phyloP scores from a whole-genome alignment of 2,329 filamentous ascomycete genomes.

The Magnaporthiopsis poae region DNA sequence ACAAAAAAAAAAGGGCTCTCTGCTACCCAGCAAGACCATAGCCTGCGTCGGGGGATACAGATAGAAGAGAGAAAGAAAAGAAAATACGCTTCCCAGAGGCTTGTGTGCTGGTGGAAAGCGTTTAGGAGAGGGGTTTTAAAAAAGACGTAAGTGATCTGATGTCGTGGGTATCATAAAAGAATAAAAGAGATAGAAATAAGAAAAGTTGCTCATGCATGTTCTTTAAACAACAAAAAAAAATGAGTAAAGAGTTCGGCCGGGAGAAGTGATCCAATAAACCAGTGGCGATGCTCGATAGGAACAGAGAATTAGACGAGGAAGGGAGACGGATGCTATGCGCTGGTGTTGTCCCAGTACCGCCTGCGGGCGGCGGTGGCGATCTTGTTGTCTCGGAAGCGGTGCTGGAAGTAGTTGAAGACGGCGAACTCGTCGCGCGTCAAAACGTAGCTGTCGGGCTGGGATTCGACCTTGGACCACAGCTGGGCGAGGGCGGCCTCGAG shows the following conservation, averaged over 20 bases:
- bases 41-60: no score
- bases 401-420: slow-evolving; percentile 75
- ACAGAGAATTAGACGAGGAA: not conserved
- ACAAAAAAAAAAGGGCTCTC: no score
- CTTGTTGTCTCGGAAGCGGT: slow-evolving; percentile 48
- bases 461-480: slow-evolving; percentile 59
- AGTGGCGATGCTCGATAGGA: not conserved
- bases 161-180: slow-evolving; percentile 8
- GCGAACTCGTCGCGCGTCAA: slow-evolving; percentile 71
- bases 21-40: no score
- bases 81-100: no score
- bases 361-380: slow-evolving; percentile 37
- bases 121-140: not conserved
- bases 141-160: not conserved
- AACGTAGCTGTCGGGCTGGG: slow-evolving; percentile 58
- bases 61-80: no score
- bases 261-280: not conserved
- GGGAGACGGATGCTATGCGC: not conserved
- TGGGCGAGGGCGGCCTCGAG: slow-evolving; percentile 54
- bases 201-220: not conserved
- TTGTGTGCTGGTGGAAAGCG: not conserved
- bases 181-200: no score
- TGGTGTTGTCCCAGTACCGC: slow-evolving; percentile 42
- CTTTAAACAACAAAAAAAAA: not conserved
- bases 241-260: not conserved